Conservation (phyloP, 331 rosid genomes). For the Rhamnella rubrinervis region DNA sequence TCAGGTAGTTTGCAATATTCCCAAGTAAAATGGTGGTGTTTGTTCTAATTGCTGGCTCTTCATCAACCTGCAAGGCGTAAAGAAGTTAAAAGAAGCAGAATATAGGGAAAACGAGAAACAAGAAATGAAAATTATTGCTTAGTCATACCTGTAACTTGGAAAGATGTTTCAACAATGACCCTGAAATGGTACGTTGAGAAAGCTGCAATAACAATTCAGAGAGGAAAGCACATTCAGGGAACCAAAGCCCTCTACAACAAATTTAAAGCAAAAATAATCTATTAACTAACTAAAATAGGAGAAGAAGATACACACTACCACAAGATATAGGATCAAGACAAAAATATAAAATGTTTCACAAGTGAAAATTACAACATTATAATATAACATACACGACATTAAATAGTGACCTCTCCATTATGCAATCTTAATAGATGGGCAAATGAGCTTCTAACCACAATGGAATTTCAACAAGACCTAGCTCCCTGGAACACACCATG, state of each 20-base stretch:
- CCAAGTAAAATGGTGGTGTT: conserved; percentile 90
- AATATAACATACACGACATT: no score
- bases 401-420: no score
- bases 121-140: conserved; percentile 15
- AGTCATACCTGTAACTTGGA: conserved; percentile 83
- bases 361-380: no score
- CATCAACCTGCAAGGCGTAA: conserved; percentile 67
- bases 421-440: not conserved
- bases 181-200: conserved; percentile 82
- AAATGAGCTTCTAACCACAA: not conserved
- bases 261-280: not conserved
- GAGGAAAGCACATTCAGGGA: not conserved
- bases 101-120: not conserved
- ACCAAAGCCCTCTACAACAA: not conserved
- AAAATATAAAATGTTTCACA: not conserved
- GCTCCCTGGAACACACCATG: not conserved
- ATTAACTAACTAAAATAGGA: not conserved
- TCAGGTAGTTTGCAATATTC: conserved; percentile 77
- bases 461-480: not conserved
- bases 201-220: conserved; percentile 47
- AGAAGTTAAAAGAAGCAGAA: conserved; percentile 14
- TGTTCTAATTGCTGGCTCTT: conserved; percentile 89
- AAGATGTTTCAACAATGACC: conserved; percentile 84
- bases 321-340: not conserved
- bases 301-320: not conserved